These are phyloP conservation scores for Papiliotrema laurentii DNA, from an alignment of 1,284 basidiomycete species.

Conservation along the genomic window DNA sequence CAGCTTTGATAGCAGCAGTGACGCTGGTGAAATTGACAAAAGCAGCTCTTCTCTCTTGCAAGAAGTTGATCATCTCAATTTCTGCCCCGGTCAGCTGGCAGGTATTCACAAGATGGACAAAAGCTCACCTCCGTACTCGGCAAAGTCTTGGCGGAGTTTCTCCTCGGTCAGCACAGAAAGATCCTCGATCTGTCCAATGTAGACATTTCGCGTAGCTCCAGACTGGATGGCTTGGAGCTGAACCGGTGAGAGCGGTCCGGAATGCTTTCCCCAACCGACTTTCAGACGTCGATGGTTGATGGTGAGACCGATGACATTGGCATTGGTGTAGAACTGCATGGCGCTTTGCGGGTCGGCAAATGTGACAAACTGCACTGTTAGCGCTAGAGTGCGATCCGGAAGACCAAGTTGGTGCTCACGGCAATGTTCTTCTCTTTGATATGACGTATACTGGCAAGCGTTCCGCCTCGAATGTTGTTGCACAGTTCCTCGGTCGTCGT, in stretches of 20 bases:
- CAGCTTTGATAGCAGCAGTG: constrained; percentile 89
- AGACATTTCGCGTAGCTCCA: constrained; percentile 90
- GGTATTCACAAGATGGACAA: not conserved
- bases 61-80: constrained; percentile 90
- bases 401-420: constrained; percentile 54
- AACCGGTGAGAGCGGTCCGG: constrained; percentile 73
- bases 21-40: constrained; percentile 94
- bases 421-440: constrained; percentile 93
- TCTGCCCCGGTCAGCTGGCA: constrained; percentile 44
- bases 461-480: constrained; percentile 87
- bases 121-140: constrained; percentile 67
- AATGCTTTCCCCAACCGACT: constrained; percentile 92
- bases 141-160: constrained; percentile 79
- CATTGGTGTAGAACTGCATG: constrained; percentile 84
- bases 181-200: constrained; percentile 88
- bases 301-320: constrained; percentile 77
- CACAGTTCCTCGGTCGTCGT: constrained; percentile 87
- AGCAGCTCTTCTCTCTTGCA: constrained; percentile 93
- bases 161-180: constrained; percentile 83
- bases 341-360: constrained; percentile 86
- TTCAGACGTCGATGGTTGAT: constrained; percentile 87
- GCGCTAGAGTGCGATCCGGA: not conserved
- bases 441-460: constrained; percentile 76
- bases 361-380: constrained; percentile 66
- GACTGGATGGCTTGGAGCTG: constrained; percentile 74